Evolutionary conservation across 495 filamentous ascomycete genomes (phyloP).

Genomic region (Trichocladium uniseriatum): DNA sequence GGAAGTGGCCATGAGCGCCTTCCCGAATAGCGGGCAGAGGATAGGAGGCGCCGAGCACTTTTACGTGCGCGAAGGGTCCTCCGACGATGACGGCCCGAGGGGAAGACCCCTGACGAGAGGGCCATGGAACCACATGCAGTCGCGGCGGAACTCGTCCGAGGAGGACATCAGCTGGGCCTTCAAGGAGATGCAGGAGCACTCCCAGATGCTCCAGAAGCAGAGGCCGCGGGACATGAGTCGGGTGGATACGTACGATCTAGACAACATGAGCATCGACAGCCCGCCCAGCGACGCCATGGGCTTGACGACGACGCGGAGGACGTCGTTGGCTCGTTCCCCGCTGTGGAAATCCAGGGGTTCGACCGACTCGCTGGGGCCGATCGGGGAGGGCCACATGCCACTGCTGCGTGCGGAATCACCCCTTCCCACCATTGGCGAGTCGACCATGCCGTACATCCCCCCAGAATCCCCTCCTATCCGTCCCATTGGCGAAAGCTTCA

Average conservation of each 20-base stretch:
- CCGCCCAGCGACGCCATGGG: conserved; percentile 37
- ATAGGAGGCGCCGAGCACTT: conserved; percentile 46
- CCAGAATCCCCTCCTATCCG: conserved; percentile 21
- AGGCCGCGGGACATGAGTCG: conserved; percentile 7
- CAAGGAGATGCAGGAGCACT: conserved; percentile 44
- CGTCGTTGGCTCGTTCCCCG: conserved; percentile 26
- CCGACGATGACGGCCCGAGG: conserved; percentile 33
- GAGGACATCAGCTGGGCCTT: conserved; percentile 41
- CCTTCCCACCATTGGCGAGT: conserved; percentile 27
- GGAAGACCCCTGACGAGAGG: conserved; percentile 27
- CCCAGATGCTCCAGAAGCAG: conserved; percentile 22
- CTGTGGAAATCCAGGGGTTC: conserved; percentile 19
- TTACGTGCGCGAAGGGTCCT: conserved; percentile 44
- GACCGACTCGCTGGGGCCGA: conserved; percentile 19
- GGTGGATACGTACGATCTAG: conserved; percentile 30
- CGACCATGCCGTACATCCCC: conserved; percentile 20
- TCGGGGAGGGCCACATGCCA: conserved; percentile 34
- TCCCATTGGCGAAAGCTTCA: conserved; percentile 28
- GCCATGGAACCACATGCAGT: conserved; percentile 27
- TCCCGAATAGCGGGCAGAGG: conserved; percentile 38
- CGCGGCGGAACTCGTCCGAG: conserved; percentile 36
- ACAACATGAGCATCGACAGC: conserved; percentile 35
- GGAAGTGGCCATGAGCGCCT: conserved; percentile 40
- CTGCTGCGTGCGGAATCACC: conserved; percentile 32
- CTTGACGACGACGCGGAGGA: conserved; percentile 25